Evolutionary conservation across 2,329 filamentous ascomycete genomes (phyloP).

Genomic region (Delphinella strobiligena): DNA sequence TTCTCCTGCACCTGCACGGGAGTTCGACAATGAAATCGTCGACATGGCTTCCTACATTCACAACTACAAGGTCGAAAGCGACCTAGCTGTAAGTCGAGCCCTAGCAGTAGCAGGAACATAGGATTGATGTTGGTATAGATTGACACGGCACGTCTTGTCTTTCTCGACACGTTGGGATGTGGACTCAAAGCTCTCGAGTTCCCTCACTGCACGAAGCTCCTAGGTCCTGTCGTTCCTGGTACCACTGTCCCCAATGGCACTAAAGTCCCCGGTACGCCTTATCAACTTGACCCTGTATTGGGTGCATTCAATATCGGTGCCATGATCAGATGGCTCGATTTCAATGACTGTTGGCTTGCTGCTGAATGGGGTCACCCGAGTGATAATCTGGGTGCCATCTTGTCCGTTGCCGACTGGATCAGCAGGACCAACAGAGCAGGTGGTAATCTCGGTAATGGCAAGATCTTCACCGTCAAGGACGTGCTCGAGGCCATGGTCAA

Average conservation of each 20-base stretch:
- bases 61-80: conserved; percentile 80
- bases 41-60: conserved; percentile 94
- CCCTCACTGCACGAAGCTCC: conserved; percentile 88
- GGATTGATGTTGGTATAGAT: conserved; percentile 44
- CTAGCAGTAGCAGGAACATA: conserved; percentile 1
- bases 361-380: conserved; percentile 98
- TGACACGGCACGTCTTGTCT: conserved; percentile 92
- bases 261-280: conserved; percentile 81
- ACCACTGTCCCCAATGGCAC: conserved; percentile 86
- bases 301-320: conserved; percentile 98
- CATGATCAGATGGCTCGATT: conserved; percentile 98
- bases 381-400: conserved; percentile 93
- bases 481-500: conserved; percentile 91
- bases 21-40: conserved; percentile 81
- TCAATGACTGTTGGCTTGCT: conserved; percentile 99
- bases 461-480: conserved; percentile 78
- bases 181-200: conserved; percentile 92
- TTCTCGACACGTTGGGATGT: conserved; percentile 93
- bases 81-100: conserved; percentile 64
- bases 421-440: conserved; percentile 86
- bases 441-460: conserved; percentile 57
- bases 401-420: conserved; percentile 94
- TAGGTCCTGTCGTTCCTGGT: conserved; percentile 83
- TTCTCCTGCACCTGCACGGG: conserved; percentile 16
- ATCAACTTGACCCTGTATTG: conserved; percentile 88